phyloP scores from a whole-genome alignment of 1,139 yeast genomes.

The Debaryomyces subglobosus region DNA sequence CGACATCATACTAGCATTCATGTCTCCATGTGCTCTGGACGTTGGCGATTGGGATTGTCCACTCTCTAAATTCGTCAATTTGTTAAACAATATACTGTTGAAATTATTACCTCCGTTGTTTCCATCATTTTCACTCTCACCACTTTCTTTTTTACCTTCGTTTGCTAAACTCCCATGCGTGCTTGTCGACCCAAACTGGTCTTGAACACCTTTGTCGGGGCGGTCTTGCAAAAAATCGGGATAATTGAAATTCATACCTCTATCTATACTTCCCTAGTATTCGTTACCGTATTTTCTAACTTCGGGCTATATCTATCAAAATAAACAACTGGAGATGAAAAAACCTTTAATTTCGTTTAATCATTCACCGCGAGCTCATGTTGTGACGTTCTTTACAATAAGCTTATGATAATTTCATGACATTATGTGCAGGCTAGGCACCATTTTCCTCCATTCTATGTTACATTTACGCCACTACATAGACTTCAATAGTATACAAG shows the following conservation, averaged over 20 bases:
- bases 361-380: conserved; percentile 8
- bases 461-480: not conserved
- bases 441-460: not conserved
- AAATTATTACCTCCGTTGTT: conserved; percentile 17
- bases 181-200: conserved; percentile 1
- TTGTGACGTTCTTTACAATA: conserved; percentile 6
- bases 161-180: not conserved
- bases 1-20: not conserved
- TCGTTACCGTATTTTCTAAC: not conserved
- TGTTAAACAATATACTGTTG: conserved; percentile 32
- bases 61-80: conserved; percentile 29
- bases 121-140: not conserved
- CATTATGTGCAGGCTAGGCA: conserved; percentile 1
- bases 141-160: not conserved
- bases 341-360: not conserved
- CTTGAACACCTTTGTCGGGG: conserved; percentile 4
- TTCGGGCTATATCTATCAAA: not conserved
- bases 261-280: conserved; percentile 1
- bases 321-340: not conserved
- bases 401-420: conserved; percentile 6
- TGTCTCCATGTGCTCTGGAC: not conserved
- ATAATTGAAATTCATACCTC: conserved; percentile 37
- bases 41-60: conserved; percentile 7
- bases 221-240: conserved; percentile 36
- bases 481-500: not conserved